Base-by-base conservation (phyloP, 1,139 yeast species). In the Pichia sp. region DNA sequence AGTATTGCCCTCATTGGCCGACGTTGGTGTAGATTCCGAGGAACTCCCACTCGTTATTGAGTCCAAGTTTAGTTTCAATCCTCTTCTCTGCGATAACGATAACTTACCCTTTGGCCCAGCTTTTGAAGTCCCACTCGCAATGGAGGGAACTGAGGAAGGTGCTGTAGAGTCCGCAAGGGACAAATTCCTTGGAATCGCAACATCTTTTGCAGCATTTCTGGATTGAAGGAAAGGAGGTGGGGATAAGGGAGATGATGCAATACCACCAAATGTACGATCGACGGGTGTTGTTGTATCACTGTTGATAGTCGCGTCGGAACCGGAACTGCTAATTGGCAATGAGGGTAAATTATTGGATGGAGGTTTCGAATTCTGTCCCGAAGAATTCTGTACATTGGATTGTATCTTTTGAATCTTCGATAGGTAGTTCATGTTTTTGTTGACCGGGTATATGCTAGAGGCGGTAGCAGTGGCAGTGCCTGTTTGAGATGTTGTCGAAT, bases 51-150 rank as follows among this genome's bases (percentile, higher is more conserved):
- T 48, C 8, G 44, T 41, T 29, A 66, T 38, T 15, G 65, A 65
- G 27, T 50, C 50, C 41, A 71, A 59, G 46, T 68, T 64, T 33
- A 72, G 49, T 40, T 69, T 70, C 72, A 72, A 62, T 2, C 77
- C 81, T 51, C 82, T 59, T 55, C 82, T 64, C 55, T 74, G 77
- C 2, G 81, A 72, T 26, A 76, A 58, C 1, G 81, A 69, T 3
- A 72, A 20, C 21, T 34, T 34, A 2, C 16, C 6, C 12, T 27
- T 22, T 2, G 22, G 18, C 6, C 11, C 16, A 4, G 24, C 3
- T 8, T 14, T 6, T 1, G 24, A 15, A 15, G 14, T 16, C 16
- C 22, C 11, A 20, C n/a, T 14, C 16, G n/a, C 17, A 13, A 9
- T n/a, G 17, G n/a, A n/a, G n/a, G n/a, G n/a, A n/a, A n/a, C n/a